Evolutionary conservation across 345 rosid species (phyloP).

Genomic region (Litchi chinensis): DNA sequence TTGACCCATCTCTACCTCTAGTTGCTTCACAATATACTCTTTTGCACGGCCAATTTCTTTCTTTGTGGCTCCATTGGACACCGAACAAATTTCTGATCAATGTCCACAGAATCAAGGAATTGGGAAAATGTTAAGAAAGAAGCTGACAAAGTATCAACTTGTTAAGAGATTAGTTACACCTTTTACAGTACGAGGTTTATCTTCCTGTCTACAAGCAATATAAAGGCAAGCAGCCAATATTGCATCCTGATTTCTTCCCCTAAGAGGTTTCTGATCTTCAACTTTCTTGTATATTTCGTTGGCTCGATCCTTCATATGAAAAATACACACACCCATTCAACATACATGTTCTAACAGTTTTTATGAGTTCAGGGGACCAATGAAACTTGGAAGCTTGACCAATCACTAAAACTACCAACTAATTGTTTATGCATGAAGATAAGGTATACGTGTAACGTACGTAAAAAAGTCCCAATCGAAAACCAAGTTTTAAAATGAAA

Average conservation of each 20-base stretch:
- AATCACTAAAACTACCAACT: conserved; percentile 27
- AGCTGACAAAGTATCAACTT: not conserved
- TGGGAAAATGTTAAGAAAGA: conserved; percentile 8
- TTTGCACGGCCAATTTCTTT: conserved; percentile 54
- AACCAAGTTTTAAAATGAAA: too few relatives aligned
- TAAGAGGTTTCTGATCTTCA: conserved; percentile 48
- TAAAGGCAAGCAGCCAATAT: conserved; percentile 51
- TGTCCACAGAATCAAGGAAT: conserved; percentile 17
- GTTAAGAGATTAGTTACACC: conserved; percentile 22
- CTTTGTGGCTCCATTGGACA: conserved; percentile 47
- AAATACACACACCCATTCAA: not conserved
- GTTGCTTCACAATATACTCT: conserved; percentile 48
- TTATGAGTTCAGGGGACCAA: not conserved
- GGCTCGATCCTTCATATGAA: conserved; percentile 44
- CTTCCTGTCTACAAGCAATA: conserved; percentile 49
- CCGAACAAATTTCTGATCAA: conserved; percentile 47
- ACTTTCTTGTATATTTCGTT: conserved; percentile 51
- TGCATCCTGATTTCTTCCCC: conserved; percentile 46
- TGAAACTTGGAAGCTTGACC: too few relatives aligned
- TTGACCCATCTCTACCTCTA: conserved; percentile 53
- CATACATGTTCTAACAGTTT: not conserved
- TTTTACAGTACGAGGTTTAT: conserved; percentile 47
- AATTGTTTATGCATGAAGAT: conserved; percentile 32
- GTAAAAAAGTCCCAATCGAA: too few relatives aligned
- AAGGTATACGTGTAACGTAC: too few relatives aligned